Base-by-base conservation (phyloP, 306 rosid genomes). In the Dryas drummondii region DNA sequence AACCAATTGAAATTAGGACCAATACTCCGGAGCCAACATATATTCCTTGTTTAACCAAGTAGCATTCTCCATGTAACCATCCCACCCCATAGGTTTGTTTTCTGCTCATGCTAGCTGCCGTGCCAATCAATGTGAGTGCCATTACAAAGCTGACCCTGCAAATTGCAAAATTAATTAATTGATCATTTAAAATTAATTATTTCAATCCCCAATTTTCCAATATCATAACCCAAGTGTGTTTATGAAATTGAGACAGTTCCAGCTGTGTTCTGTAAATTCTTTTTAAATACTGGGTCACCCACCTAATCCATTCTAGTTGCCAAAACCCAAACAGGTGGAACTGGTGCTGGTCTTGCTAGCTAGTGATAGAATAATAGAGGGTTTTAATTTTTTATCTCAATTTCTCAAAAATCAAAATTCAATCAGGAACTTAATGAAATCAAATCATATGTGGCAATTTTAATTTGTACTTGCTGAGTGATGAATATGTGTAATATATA, bases 61-160 rank as follows among this genome's bases (percentile, higher is more conserved):
- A 94, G 79, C 98, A 94, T 54, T 94, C 91, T n/a, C 96, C 93
- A 55, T 86, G 77, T 64, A 94, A 73, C 98, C 98, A 94, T 51
- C 96, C 98, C 72, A 50, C 68, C 19, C 94, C 91, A 82, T 91
- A 94, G 6, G 79, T 27, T 52, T 94, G 98, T 53, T 17, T 79
- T 66, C 73, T 84, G 84, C 82, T 94, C 97, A 94, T 94, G 77
- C 98, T 94, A 69, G 88, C 83, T 7, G 87, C 91, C 50, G 76
- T 58, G 27, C 88, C 70, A 78, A 94, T 62, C 69, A 94, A 51
- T 32, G 79, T 58, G 14, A 78, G 82, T 41, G 83, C 94, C 40
- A 85, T 62, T 70, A 84, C 92, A 84, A 91, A 94, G 88, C 97
- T 73, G 44, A 82, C 51, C 98, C 98, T 94, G 88, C 85, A 76